Evolutionary conservation across 768 basidiomycete species (phyloP), one percentile per base, ranked within the genome.

Genomic region (Lentinula guzmanii): DNA sequence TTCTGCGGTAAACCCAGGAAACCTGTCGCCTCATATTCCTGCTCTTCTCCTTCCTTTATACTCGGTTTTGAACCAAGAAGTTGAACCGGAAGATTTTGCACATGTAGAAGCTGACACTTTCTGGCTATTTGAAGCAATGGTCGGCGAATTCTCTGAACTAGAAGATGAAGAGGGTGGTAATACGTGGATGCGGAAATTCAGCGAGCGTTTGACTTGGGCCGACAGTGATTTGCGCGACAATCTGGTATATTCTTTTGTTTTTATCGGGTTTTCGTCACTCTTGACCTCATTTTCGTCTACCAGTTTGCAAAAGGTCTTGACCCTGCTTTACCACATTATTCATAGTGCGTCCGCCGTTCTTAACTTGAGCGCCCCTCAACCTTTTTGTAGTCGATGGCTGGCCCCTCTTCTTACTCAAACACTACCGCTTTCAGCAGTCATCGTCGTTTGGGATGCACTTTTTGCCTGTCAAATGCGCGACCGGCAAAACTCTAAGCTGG

Each of bases 101-200:
- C 89, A 91, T 69, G 80, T 80, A 4, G 91, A 93, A 70, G 90
- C 91, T 1, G 91, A 93, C 66, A 81, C 86, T 0, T 93, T 93
- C 70, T 93, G 90, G 91, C 67, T 91, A 4, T 88, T 92, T 60
- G 89, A 91, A 70, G 81, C 85, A 0, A 77, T 92, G 65, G 74
- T 91, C 0, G 84, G 85, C 31, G 90, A 92, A 67, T 82, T 92
- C 53, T 76, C 82, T 1, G 90, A 90, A 55, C 69, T 93, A n/a
- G 86, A 87, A 62, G 87, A 87, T 56, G 84, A 86, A 61, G 85
- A 86, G 33, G 82, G 81, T 15, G 82, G 81, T 6, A 79, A 74
- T 52, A 46, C 78, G 28, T 91, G 88, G 89, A 85, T 84, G 74
- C 78, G 73, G 55, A 83, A 77, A 62, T 75, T 93, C 42, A 81